phyloP scores from a whole-genome alignment of 2,329 filamentous ascomycete species.

The Trichoderma lentiforme region DNA sequence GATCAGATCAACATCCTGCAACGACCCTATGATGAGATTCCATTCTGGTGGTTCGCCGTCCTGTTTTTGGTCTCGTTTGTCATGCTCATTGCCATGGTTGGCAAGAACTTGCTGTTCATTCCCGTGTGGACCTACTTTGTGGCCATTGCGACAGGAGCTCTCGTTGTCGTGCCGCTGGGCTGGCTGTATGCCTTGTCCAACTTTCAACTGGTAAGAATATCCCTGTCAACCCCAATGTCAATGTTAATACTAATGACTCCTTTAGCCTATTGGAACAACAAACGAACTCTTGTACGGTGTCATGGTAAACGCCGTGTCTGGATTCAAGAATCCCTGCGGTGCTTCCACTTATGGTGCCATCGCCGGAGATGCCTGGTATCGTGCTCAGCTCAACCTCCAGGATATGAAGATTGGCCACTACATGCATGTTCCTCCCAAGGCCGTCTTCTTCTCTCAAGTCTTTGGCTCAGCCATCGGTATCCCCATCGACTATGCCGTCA shows the following conservation, averaged over 20 bases:
- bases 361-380: conserved; percentile 60
- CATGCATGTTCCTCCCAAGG: conserved; percentile 57
- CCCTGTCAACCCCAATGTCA: neutral
- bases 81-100: conserved; percentile 49
- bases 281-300: conserved; percentile 60
- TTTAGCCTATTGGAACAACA: conserved; percentile 50
- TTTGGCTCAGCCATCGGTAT: conserved; percentile 57
- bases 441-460: conserved; percentile 59
- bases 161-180: conserved; percentile 55
- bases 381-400: conserved; percentile 56
- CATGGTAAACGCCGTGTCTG: conserved; percentile 51
- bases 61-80: conserved; percentile 49
- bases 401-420: conserved; percentile 65
- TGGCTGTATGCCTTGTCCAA: conserved; percentile 61
- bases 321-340: conserved; percentile 55
- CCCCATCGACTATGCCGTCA: conserved; percentile 59
- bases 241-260: neutral
- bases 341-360: conserved; percentile 57
- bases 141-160: conserved; percentile 51
- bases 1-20: conserved; percentile 59
- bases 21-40: conserved; percentile 56
- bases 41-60: conserved; percentile 54
- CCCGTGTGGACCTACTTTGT: conserved; percentile 60
- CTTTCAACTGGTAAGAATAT: conserved; percentile 35
- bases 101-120: conserved; percentile 52